phyloP scores from a whole-genome alignment of 768 basidiomycete species.

The Lentinula guzmanii region DNA sequence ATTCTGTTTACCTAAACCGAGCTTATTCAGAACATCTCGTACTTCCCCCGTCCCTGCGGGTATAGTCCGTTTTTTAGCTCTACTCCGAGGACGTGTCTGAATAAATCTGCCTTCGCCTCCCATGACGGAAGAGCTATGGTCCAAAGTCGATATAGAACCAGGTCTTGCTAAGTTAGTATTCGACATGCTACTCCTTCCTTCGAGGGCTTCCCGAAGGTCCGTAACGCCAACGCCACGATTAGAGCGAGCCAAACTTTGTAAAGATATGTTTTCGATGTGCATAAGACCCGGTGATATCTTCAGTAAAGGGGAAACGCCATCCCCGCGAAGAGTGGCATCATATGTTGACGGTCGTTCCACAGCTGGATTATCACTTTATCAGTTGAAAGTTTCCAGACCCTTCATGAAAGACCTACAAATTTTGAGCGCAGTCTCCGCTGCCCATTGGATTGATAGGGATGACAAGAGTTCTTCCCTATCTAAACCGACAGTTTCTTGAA shows the following conservation, averaged over 20 bases:
- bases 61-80: slow-evolving; percentile 41
- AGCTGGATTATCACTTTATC: slow-evolving; percentile 27
- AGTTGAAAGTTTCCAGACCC: not conserved
- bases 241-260: slow-evolving; percentile 78
- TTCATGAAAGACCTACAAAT: slow-evolving; percentile 50
- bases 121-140: slow-evolving; percentile 52
- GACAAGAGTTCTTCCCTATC: slow-evolving; percentile 50
- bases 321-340: slow-evolving; percentile 53
- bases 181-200: slow-evolving; percentile 79
- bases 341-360: slow-evolving; percentile 47
- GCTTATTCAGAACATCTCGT: slow-evolving; percentile 70
- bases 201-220: slow-evolving; percentile 83
- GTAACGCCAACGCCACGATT: slow-evolving; percentile 79
- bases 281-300: slow-evolving; percentile 83
- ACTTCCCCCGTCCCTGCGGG: slow-evolving; percentile 63
- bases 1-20: slow-evolving; percentile 77
- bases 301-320: slow-evolving; percentile 68
- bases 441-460: slow-evolving; percentile 60
- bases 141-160: slow-evolving; percentile 73
- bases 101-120: slow-evolving; percentile 36
- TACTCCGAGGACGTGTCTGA: slow-evolving; percentile 48
- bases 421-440: slow-evolving; percentile 64
- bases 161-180: slow-evolving; percentile 65
- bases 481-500: slow-evolving; percentile 62
- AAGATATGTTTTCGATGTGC: slow-evolving; percentile 86